Percentiles rank a stretch among this genome's conserved stretches.
Conservation (phyloP, 1,284 basidiomycete species). For the Pseudozyma sp. region DNA sequence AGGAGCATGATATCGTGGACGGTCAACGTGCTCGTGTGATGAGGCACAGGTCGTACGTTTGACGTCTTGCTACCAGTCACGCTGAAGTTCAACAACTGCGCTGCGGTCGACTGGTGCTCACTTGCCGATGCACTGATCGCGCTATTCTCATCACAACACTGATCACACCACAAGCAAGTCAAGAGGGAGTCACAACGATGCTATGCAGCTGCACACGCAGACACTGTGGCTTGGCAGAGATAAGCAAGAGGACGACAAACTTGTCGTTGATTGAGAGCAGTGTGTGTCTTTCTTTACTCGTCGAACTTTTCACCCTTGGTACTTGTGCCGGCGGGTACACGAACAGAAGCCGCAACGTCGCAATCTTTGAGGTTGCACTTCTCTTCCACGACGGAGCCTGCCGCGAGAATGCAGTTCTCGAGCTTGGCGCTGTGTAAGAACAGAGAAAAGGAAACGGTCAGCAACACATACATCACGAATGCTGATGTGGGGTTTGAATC, state of each 20-base stretch:
- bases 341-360: conserved; percentile 88
- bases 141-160: too few relatives aligned
- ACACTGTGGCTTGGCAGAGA: not conserved
- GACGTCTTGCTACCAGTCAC: too few relatives aligned
- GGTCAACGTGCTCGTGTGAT: too few relatives aligned
- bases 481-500: not conserved
- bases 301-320: conserved; percentile 63
- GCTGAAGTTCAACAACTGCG: too few relatives aligned
- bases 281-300: conserved; percentile 8
- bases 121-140: too few relatives aligned
- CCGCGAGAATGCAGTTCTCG: conserved; percentile 87
- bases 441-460: conserved; percentile 12
- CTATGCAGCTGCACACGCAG: not conserved
- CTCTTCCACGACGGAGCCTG: conserved; percentile 81
- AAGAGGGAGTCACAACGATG: too few relatives aligned
- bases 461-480: not conserved
- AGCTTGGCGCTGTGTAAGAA: conserved; percentile 78
- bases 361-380: conserved; percentile 84
- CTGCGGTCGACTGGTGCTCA: too few relatives aligned
- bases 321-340: conserved; percentile 72
- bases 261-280: not conserved
- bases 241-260: not conserved
- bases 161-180: too few relatives aligned
- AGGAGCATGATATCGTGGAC: too few relatives aligned
- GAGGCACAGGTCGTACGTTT: too few relatives aligned